Evolutionary conservation across 129 eudicot genomes (phyloP).

Genomic region (Scalesia atractyloides): DNA sequence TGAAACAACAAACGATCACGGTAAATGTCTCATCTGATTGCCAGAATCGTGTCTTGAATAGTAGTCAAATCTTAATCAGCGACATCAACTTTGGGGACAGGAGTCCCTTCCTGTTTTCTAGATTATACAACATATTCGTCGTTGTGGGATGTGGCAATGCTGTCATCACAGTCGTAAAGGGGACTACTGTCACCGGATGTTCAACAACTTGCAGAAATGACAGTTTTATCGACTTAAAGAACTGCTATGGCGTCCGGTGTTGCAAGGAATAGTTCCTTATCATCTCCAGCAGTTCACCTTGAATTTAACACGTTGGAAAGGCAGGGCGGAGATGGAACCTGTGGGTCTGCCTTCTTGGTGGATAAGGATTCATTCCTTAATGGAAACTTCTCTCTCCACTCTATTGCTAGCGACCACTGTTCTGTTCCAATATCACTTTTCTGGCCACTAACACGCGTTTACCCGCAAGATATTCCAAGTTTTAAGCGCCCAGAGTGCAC

Average conservation of each 20-base stretch:
- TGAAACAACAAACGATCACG: slow-evolving; percentile 14
- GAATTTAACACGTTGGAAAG: slow-evolving; percentile 11
- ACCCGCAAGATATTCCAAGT: background rate
- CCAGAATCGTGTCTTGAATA: slow-evolving; percentile 6
- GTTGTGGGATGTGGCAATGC: slow-evolving; percentile 32
- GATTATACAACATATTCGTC: slow-evolving; percentile 9
- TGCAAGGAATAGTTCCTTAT: slow-evolving; percentile 30
- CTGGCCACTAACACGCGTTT: background rate
- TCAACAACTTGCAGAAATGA: slow-evolving; percentile 23
- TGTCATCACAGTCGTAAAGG: background rate
- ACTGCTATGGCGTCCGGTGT: slow-evolving; percentile 37
- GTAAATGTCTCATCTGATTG: slow-evolving; percentile 27
- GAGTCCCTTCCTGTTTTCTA: slow-evolving; percentile 24
- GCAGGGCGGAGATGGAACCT: slow-evolving; percentile 8
- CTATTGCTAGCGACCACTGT: background rate
- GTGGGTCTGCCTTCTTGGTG: slow-evolving; percentile 28
- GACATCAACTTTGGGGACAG: background rate
- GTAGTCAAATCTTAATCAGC: background rate
- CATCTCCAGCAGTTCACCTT: slow-evolving; percentile 11
- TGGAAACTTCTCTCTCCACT: slow-evolving; percentile 6
- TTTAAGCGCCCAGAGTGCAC: background rate
- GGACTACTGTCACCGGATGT: slow-evolving; percentile 1
- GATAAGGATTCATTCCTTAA: slow-evolving; percentile 10
- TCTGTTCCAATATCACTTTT: slow-evolving; percentile 6
- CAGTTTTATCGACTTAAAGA: slow-evolving; percentile 1